Conservation (phyloP, 345 rosid species). For the Carallia pectinifolia region DNA sequence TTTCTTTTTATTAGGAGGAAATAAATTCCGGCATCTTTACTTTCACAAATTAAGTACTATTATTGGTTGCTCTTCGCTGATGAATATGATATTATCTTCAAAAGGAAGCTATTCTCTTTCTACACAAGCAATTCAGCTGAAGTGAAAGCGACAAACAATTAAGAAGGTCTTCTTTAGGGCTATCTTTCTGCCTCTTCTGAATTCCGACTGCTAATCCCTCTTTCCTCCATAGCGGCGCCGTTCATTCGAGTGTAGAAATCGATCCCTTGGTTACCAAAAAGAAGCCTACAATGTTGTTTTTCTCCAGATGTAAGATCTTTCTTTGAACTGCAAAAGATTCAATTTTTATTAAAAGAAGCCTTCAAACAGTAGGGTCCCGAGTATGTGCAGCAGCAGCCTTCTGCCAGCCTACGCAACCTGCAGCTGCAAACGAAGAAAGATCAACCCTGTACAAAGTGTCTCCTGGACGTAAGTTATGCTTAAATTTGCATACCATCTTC, state of each 20-base stretch:
- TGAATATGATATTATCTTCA: slow-evolving; percentile 16
- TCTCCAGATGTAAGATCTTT: not conserved
- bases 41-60: slow-evolving; percentile 10
- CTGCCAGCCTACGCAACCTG: no score
- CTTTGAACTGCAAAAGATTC: no score
- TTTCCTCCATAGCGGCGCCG: slow-evolving; percentile 1
- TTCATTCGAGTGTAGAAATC: slow-evolving; percentile 11
- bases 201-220: slow-evolving; percentile 5
- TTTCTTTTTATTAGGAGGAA: slow-evolving; percentile 16
- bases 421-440: no score
- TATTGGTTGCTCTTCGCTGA: slow-evolving; percentile 12
- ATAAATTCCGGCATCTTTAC: slow-evolving; percentile 35
- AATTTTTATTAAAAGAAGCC: no score
- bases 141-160: slow-evolving; percentile 5
- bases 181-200: slow-evolving; percentile 15
- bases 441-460: no score
- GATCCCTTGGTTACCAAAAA: slow-evolving; percentile 10
- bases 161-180: not conserved
- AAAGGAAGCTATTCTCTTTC: not conserved
- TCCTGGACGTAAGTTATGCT: slow-evolving; percentile 30
- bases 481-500: not conserved
- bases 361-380: no score
- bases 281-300: slow-evolving; percentile 12
- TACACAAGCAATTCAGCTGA: not conserved
- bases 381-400: no score